A percentile compares a stretch with the other conserved stretches of the same genome.
Evolutionary conservation across 1,139 yeast genomes (phyloP).

Genomic region (Taphrina communis): DNA sequence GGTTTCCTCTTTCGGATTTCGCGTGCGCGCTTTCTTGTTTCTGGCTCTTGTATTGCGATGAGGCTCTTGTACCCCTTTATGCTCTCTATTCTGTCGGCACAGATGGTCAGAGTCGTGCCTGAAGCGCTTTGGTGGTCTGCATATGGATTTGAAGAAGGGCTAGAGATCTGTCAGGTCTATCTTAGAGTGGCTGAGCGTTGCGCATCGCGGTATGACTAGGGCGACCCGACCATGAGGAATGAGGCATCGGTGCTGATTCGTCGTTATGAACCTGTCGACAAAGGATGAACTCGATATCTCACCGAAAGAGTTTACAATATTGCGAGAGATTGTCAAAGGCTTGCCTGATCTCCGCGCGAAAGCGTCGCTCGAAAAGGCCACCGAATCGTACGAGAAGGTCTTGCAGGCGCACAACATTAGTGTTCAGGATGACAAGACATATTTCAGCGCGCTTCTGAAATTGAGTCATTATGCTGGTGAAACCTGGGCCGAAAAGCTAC

Average conservation of each 20-base stretch:
- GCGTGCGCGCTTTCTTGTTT: background rate
- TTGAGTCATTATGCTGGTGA: constrained; percentile 13
- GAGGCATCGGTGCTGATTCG: constrained; percentile 4
- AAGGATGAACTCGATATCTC: constrained; percentile 21
- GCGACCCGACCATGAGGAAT: constrained; percentile 2
- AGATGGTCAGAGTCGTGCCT: too few relatives aligned
- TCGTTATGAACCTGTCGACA: constrained; percentile 28
- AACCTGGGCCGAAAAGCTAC: constrained; percentile 22
- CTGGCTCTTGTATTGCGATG: too few relatives aligned
- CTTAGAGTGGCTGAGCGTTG: too few relatives aligned
- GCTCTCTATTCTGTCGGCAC: background rate
- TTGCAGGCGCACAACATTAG: constrained; percentile 1
- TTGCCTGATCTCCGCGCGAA: constrained; percentile 12
- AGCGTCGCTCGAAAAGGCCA: constrained; percentile 22
- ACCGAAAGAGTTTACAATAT: constrained; percentile 12
- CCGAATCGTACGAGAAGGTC: constrained; percentile 4
- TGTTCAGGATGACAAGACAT: constrained; percentile 12
- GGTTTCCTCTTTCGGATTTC: constrained; percentile 1
- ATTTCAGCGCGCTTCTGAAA: constrained; percentile 27
- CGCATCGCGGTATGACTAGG: constrained; percentile 1
- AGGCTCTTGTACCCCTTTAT: background rate
- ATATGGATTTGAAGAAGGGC: too few relatives aligned
- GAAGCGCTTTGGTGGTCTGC: too few relatives aligned
- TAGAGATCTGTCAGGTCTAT: too few relatives aligned
- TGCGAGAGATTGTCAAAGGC: constrained; percentile 22